These are phyloP conservation scores for Fusarium ambrosium DNA, from an alignment of 2,329 filamentous ascomycete genomes.

Conservation along the genomic window DNA sequence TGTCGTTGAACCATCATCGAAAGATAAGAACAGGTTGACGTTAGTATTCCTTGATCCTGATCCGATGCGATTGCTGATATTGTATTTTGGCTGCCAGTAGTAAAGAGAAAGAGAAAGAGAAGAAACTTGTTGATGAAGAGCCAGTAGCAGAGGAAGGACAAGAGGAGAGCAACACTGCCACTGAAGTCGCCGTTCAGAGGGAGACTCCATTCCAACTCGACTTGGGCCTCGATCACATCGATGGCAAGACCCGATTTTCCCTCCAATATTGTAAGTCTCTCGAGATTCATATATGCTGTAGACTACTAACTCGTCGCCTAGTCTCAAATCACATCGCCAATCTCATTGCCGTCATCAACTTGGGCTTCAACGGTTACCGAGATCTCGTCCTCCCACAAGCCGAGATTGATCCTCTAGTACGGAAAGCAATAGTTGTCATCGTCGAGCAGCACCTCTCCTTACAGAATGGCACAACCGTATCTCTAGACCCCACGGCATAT, in stretches of 20 bases:
- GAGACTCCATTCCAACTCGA: background rate
- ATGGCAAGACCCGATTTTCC: constrained; percentile 34
- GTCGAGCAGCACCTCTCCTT: constrained; percentile 41
- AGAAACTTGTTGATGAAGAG: background rate
- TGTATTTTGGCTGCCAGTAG: background rate
- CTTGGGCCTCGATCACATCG: constrained; percentile 34
- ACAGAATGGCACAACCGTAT: constrained; percentile 22
- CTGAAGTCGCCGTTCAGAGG: background rate
- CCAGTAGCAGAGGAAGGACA: background rate
- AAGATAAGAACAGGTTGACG: background rate
- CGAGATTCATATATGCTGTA: background rate
- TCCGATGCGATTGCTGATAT: background rate
- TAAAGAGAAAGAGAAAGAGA: background rate
- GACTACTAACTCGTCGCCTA: background rate
- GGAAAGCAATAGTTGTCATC: constrained; percentile 37
- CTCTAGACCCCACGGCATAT: constrained; percentile 26
- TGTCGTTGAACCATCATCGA: background rate
- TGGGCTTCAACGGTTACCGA: constrained; percentile 42
- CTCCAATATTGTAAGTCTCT: constrained; percentile 35
- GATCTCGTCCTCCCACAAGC: constrained; percentile 38
- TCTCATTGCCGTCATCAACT: constrained; percentile 41
- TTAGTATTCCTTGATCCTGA: background rate
- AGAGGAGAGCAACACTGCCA: background rate
- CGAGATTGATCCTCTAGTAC: constrained; percentile 34
- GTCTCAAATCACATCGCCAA: constrained; percentile 43